These are phyloP conservation scores for Cytidiella melzeri DNA, from an alignment of 768 basidiomycete species.

Conservation along the genomic window DNA sequence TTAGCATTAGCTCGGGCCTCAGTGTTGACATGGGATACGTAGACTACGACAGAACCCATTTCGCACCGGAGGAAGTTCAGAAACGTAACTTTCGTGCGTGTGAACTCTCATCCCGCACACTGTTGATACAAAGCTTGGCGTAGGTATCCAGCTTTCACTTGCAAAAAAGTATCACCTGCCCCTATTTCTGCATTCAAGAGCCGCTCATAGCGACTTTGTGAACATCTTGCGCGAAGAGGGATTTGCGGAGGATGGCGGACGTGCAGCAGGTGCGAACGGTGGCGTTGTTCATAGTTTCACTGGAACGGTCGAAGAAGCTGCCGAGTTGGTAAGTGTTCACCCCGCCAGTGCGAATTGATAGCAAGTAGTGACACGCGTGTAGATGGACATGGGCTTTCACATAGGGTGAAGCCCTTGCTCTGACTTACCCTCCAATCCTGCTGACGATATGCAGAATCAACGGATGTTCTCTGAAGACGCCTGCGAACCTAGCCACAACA, in stretches of 20 bases:
- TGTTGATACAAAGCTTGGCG: neutral
- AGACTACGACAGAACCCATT: slow-evolving; percentile 78
- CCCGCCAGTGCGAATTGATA: neutral
- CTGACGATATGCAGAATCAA: slow-evolving; percentile 49
- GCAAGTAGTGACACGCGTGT: too few species aligned
- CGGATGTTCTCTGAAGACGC: slow-evolving; percentile 73
- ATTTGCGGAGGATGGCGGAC: slow-evolving; percentile 52
- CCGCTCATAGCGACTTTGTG: slow-evolving; percentile 69
- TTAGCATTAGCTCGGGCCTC: neutral
- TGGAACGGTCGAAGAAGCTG: slow-evolving; percentile 53
- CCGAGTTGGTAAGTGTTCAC: slow-evolving; percentile 56
- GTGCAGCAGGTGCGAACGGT: slow-evolving; percentile 48
- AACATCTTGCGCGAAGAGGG: slow-evolving; percentile 59
- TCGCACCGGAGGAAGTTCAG: slow-evolving; percentile 55
- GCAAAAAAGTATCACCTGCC: slow-evolving; percentile 71
- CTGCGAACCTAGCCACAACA: slow-evolving; percentile 51
- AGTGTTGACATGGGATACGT: slow-evolving; percentile 2
- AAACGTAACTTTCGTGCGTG: slow-evolving; percentile 54
- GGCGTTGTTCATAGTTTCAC: slow-evolving; percentile 86
- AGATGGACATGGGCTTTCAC: slow-evolving; percentile 73
- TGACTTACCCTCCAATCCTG: too few species aligned
- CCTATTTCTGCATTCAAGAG: slow-evolving; percentile 75
- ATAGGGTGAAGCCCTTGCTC: slow-evolving; percentile 36
- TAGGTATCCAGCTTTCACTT: slow-evolving; percentile 49
- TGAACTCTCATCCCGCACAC: too few species aligned